These are phyloP conservation scores for Pseudohyphozyma bogoriensis DNA, from an alignment of 768 basidiomycete species.

Conservation along the genomic window DNA sequence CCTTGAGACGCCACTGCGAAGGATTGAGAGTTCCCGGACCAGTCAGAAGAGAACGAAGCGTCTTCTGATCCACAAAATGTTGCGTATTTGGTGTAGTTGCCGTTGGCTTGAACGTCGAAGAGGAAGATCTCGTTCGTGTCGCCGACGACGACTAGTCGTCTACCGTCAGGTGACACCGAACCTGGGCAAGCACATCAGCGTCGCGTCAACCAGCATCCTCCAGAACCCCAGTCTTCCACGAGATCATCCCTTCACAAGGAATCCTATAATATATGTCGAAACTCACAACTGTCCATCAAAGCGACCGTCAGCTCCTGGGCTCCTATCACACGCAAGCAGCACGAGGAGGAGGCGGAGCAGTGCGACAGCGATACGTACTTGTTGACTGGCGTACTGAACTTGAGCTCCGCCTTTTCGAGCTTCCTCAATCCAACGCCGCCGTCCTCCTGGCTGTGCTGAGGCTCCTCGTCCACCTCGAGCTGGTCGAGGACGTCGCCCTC, in stretches of 20 bases:
- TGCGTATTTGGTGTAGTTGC: constrained; percentile 27
- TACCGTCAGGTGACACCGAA: constrained; percentile 79
- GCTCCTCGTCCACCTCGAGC: constrained; percentile 8
- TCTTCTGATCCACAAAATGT: constrained; percentile 21
- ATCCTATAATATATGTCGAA: too few relatives aligned
- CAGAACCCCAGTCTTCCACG: too few relatives aligned
- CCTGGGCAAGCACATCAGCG: constrained; percentile 47
- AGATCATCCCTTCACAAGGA: too few relatives aligned
- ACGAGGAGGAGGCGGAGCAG: too few relatives aligned
- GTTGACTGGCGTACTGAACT: constrained; percentile 57
- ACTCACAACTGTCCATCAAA: too few relatives aligned
- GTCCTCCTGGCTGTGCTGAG: neutral
- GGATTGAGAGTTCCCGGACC: constrained; percentile 62
- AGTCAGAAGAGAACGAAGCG: constrained; percentile 74
- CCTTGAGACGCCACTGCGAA: constrained; percentile 70
- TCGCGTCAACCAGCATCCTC: too few relatives aligned
- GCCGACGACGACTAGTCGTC: constrained; percentile 76
- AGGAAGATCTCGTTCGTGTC: constrained; percentile 80
- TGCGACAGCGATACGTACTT: too few relatives aligned
- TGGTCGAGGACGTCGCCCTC: neutral
- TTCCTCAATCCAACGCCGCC: constrained; percentile 41
- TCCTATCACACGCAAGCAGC: constrained; percentile 1
- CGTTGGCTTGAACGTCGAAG: constrained; percentile 52
- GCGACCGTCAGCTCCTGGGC: constrained; percentile 2
- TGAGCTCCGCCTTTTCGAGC: neutral